phyloP scores from a whole-genome alignment of 2,329 filamentous ascomycete genomes.

The Neonectria faginata region DNA sequence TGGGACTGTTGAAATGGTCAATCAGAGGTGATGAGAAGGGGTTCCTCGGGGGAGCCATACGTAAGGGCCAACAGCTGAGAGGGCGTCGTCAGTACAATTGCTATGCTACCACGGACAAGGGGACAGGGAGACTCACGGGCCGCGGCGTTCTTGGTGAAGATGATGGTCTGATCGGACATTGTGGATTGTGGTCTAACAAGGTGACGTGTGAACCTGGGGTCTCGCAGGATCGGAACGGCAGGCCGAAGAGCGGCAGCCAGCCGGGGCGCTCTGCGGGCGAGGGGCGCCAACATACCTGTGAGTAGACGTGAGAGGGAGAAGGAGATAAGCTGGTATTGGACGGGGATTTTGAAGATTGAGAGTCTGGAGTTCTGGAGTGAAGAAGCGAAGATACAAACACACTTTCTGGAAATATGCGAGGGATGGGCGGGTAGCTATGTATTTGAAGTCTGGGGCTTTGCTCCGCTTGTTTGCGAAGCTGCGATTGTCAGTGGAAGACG shows the following conservation, averaged over 20 bases:
- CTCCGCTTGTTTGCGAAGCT: conserved; percentile 26
- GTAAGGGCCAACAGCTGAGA: conserved; percentile 71
- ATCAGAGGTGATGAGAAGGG: conserved; percentile 15
- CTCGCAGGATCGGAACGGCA: conserved; percentile 31
- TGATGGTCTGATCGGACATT: conserved; percentile 61
- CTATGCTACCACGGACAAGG: background rate
- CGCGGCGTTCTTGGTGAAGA: conserved; percentile 71
- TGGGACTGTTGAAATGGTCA: conserved; percentile 63
- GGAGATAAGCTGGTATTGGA: background rate
- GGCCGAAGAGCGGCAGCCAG: conserved; percentile 36
- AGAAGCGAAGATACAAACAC: conserved; percentile 5
- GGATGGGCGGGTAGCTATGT: conserved; percentile 21
- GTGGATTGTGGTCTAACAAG: conserved; percentile 51
- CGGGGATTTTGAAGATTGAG: background rate
- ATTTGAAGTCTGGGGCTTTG: conserved; percentile 26
- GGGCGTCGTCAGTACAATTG: conserved; percentile 21
- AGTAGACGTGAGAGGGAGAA: conserved; percentile 5
- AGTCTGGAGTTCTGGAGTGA: background rate
- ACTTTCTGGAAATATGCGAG: conserved; percentile 20
- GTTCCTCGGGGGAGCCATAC: conserved; percentile 56
- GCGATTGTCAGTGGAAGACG: conserved; percentile 24
- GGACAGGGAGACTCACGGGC: conserved; percentile 59
- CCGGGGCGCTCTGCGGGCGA: conserved; percentile 41
- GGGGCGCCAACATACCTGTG: conserved; percentile 40
- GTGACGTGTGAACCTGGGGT: conserved; percentile 48